A percentile compares a stretch with the other conserved stretches of the same genome.
Conservation (phyloP, 2,329 filamentous ascomycete genomes). For the Colletotrichum lini region DNA sequence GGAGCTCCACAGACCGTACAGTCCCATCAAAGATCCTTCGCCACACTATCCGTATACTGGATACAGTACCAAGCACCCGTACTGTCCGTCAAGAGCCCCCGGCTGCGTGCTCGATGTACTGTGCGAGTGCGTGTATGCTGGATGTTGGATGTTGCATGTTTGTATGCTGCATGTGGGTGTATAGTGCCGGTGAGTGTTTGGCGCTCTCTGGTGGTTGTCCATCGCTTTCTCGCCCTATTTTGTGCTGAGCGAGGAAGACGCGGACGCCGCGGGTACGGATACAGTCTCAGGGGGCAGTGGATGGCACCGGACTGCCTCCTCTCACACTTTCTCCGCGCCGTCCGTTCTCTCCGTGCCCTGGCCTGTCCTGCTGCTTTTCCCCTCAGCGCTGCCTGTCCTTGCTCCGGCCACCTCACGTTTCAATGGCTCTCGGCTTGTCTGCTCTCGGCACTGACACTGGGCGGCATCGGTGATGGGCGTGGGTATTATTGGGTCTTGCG, state of each 20-base stretch:
- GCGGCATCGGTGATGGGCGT: background rate
- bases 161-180: too few species aligned
- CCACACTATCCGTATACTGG: too few species aligned
- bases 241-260: constrained; percentile 10
- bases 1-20: background rate
- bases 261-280: background rate
- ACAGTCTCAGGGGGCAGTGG: too few species aligned
- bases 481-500: constrained; percentile 7
- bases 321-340: background rate
- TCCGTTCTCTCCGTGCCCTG: background rate
- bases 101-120: constrained; percentile 18
- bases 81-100: constrained; percentile 31
- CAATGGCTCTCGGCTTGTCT: constrained; percentile 20
- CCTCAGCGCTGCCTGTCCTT: constrained; percentile 10
- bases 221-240: background rate
- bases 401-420: constrained; percentile 29
- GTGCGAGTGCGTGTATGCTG: background rate
- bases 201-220: background rate
- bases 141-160: too few species aligned
- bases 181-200: constrained; percentile 12
- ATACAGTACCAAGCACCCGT: background rate
- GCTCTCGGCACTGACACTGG: constrained; percentile 20
- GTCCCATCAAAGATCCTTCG: constrained; percentile 34
- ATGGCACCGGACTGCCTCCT: constrained; percentile 1
- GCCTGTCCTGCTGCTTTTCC: background rate